These are phyloP conservation scores for Termitomyces sp. DNA, from an alignment of 768 basidiomycete genomes.

Conservation along the genomic window DNA sequence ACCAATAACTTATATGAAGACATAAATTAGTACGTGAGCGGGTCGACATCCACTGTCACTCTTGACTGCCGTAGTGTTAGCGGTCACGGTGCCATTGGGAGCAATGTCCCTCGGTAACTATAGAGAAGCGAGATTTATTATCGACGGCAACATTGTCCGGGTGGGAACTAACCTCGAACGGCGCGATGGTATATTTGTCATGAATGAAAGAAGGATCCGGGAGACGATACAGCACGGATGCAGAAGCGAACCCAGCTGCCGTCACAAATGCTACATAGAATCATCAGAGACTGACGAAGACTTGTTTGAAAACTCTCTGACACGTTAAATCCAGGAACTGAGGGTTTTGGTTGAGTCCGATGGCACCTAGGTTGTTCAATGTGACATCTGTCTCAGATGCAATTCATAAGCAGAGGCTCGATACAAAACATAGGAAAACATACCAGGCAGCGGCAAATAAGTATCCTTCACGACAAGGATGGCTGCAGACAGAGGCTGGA, in stretches of 20 bases:
- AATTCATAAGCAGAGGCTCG: not conserved
- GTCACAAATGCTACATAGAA: conserved; percentile 37
- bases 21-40: conserved; percentile 23
- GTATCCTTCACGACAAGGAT: conserved; percentile 42
- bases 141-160: not conserved
- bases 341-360: conserved; percentile 39
- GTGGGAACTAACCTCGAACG: conserved; percentile 32
- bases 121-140: not conserved
- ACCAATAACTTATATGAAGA: not conserved
- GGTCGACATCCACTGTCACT: conserved; percentile 37
- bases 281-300: not conserved
- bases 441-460: conserved; percentile 37
- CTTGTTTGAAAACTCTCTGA: conserved; percentile 17
- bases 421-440: not conserved
- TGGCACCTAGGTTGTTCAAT: conserved; percentile 27
- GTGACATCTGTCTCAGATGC: conserved; percentile 23
- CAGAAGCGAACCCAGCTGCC: conserved; percentile 50
- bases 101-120: conserved; percentile 32
- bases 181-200: conserved; percentile 37
- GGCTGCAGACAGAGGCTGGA: conserved; percentile 49
- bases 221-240: conserved; percentile 40
- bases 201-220: conserved; percentile 40
- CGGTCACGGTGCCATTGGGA: conserved; percentile 40
- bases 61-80: conserved; percentile 43
- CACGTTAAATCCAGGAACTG: conserved; percentile 44